Base-by-base conservation (phyloP, 1,284 basidiomycete genomes). In the Ceratobasidium sp. region DNA sequence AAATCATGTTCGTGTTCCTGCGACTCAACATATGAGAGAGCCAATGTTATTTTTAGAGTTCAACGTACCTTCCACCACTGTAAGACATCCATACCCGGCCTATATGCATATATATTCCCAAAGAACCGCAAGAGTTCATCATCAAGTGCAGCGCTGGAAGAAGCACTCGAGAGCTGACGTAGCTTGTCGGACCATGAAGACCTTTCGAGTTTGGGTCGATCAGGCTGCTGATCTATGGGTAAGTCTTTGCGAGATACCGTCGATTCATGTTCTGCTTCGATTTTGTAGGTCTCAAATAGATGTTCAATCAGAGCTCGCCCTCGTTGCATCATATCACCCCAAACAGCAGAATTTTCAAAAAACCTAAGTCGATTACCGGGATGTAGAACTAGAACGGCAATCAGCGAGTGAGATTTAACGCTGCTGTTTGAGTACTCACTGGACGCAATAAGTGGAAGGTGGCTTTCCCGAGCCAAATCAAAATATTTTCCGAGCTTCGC, bases 1-100 rank as follows among this genome's bases (percentile, higher is more conserved):
- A 76, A 76, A 13, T 58, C 33, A 3, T 15, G 11, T n/a, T 61
- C 42, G 49, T 76, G 49, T 3, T 31, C 33, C 75, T 76, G 39
- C 3, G 20, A 31, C 15, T 4, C 8, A 58, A 11, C 8, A 47
- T 61, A 23, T 39, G 2, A 39, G 58, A 28, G 33, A 20, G 10
- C 11, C 37, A 20, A 7, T 13, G 6, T 49, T 6, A 67, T 28
- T 15, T 13, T 8, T 3, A 6, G 17, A 28, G 3, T 26, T 4
- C 13, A 49, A 53, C 45, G 51, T 53, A 67, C 65, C 49, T 33
- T 53, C 65, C 65, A 67, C 49, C 65, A 67, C 3, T 33, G 11
- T 35, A 67, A 35, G 15, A 67, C 26, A 37, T 53, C 31, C n/a
- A 31, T 35, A 5, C 49, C 65, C 2, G 58, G 28, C n/a, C 35